Base-by-base conservation (phyloP, 805 yeast species). In the Yamadazyma phyllophila region DNA sequence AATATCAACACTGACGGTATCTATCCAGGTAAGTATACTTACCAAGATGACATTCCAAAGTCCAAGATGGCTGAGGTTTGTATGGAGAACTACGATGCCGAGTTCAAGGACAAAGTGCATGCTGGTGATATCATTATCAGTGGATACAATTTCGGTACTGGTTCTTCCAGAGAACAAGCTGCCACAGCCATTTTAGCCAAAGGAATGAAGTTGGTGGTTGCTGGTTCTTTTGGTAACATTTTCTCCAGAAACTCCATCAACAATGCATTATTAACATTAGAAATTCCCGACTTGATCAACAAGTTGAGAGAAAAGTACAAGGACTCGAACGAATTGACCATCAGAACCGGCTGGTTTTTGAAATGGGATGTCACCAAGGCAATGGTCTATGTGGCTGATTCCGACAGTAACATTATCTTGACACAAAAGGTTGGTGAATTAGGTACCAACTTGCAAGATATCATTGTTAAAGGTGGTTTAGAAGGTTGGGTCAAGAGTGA, bases 41-140 rank as follows among this genome's bases (percentile, higher is more conserved):
- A 94, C 70, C 98, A 94, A 72, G 99, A 94, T 66, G 98, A 94
- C 62, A 94, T 94, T 39, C 80, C 97, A 35, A 78, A 86, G 59
- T 96, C 88, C 57, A 88, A 85, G 64, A 94, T 94, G 99, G 99
- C 99, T 30, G 87, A 92, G 67, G 99, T 94, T 39, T 94, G 99
- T 73, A 94, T 94, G 99, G 99, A 94, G 70, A 94, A 94, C 73
- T 94, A 94, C 68, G 99, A 94, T 66, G 63, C 88, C 11, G 96
- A 91, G 54, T 94, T 94, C 66, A 83, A 86, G 47, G 51, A 68
- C 26, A 91, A 89, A 74, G 87, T 95, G 26, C 74, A 81, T 51
- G 79, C 96, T 3, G 89, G 92, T 40, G 99, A 94, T 66, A 90
- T 94, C 56, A 80, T 94, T 46, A 80, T 94, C 39, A 81, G 91